phyloP scores from a whole-genome alignment of 2,329 filamentous ascomycete genomes.

The Ophiostoma montium region DNA sequence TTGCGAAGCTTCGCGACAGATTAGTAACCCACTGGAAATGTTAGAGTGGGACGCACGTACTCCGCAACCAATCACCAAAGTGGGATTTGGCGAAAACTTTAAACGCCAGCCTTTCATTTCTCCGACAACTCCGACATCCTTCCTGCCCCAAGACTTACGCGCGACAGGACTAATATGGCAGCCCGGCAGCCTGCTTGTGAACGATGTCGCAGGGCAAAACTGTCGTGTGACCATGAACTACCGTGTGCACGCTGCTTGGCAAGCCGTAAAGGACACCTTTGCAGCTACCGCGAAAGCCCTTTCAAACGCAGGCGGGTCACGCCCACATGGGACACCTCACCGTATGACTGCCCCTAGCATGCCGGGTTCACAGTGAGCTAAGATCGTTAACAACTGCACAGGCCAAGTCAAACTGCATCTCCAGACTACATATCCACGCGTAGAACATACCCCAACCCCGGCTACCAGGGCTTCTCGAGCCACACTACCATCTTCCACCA shows the following conservation, averaged over 20 bases:
- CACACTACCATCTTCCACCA: slow-evolving; percentile 1
- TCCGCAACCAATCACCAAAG: too few relatives aligned
- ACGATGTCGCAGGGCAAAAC: slow-evolving; percentile 1
- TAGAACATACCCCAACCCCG: background rate
- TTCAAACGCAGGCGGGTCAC: background rate
- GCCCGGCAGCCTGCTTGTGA: background rate
- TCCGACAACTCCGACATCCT: too few relatives aligned
- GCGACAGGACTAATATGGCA: background rate
- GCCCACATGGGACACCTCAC: background rate
- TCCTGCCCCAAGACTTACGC: background rate
- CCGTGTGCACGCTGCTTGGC: background rate
- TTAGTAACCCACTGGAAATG: too few relatives aligned
- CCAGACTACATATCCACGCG: background rate
- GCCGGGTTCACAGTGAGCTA: background rate
- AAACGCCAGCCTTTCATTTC: too few relatives aligned
- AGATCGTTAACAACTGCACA: background rate
- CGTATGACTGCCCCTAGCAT: background rate
- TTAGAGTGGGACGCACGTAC: too few relatives aligned
- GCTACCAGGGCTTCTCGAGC: slow-evolving; percentile 1
- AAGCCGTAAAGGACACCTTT: background rate
- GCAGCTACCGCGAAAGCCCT: background rate
- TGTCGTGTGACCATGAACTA: background rate
- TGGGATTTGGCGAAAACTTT: too few relatives aligned
- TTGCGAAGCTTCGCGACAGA: too few relatives aligned
- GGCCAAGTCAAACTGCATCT: background rate